A percentile compares a stretch with the other conserved stretches of the same genome.
Conservation (phyloP, 805 yeast genomes). For the Cyberlindnera petersonii region DNA sequence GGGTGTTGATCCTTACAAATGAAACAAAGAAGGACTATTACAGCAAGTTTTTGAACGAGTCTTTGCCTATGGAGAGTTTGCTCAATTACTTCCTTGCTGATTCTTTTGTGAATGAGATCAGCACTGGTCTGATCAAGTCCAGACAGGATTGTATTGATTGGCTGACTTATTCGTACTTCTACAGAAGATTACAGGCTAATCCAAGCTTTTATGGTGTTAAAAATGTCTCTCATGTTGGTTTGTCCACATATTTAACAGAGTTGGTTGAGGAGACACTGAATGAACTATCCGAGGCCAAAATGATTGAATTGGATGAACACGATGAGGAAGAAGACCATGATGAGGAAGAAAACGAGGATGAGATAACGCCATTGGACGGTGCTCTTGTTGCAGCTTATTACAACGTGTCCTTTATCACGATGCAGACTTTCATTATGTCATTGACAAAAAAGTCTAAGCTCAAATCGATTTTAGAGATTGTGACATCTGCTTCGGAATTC, state of each 20-base stretch:
- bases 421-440: slow-evolving; percentile 53
- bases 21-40: slow-evolving; percentile 56
- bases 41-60: slow-evolving; percentile 63
- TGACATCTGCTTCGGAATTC: slow-evolving; percentile 70
- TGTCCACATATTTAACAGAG: slow-evolving; percentile 82
- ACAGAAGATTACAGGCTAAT: slow-evolving; percentile 72
- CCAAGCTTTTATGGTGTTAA: slow-evolving; percentile 86
- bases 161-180: slow-evolving; percentile 81
- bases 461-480: slow-evolving; percentile 56
- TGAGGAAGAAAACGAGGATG: slow-evolving; percentile 27
- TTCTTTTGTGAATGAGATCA: slow-evolving; percentile 67
- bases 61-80: slow-evolving; percentile 83
- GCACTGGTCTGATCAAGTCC: slow-evolving; percentile 53
- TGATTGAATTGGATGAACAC: slow-evolving; percentile 52
- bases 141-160: slow-evolving; percentile 90
- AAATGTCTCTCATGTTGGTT: slow-evolving; percentile 58
- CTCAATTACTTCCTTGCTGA: slow-evolving; percentile 59
- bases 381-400: slow-evolving; percentile 75
- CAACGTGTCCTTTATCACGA: slow-evolving; percentile 59
- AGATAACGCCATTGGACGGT: slow-evolving; percentile 59
- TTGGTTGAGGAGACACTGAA: slow-evolving; percentile 66
- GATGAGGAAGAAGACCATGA: slow-evolving; percentile 37
- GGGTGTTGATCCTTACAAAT: slow-evolving; percentile 55
- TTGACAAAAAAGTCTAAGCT: slow-evolving; percentile 54
- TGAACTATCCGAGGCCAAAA: slow-evolving; percentile 55